phyloP scores from a whole-genome alignment of 108 stramenopile species.

The Nitzschia sp. region DNA sequence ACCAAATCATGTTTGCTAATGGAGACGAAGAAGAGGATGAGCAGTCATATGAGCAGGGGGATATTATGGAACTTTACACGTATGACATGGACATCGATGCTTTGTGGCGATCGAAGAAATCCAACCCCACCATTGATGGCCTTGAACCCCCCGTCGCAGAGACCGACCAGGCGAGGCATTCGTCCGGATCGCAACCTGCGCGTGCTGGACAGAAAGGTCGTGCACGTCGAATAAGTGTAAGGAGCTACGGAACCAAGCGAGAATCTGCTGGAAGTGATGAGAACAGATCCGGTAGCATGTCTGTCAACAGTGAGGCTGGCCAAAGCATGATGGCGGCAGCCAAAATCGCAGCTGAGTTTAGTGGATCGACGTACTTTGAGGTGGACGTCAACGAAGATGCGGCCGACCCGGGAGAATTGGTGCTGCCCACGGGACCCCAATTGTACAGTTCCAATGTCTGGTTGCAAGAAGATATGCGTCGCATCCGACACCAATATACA shows the following conservation, averaged over 20 bases:
- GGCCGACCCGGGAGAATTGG: conserved; percentile 30
- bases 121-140: not conserved
- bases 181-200: not conserved
- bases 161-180: not conserved
- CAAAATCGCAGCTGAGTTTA: conserved; percentile 8
- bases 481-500: conserved; percentile 64
- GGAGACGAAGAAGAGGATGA: conserved; percentile 57
- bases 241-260: not conserved
- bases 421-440: conserved; percentile 60
- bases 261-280: conserved; percentile 12
- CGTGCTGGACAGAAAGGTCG: not conserved
- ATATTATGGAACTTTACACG: conserved; percentile 73
- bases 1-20: conserved; percentile 62
- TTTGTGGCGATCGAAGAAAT: conserved; percentile 43
- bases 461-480: conserved; percentile 64
- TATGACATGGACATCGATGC: conserved; percentile 84
- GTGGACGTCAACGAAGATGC: conserved; percentile 29
- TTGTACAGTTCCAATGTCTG: conserved; percentile 64
- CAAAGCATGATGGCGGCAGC: conserved; percentile 8
- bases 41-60: conserved; percentile 30
- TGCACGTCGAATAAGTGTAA: conserved; percentile 6
- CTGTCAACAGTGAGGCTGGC: too few species aligned
- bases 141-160: not conserved
- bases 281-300: not conserved
- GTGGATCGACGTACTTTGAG: conserved; percentile 16